Conservation (phyloP, 257 asterid genomes). For the Voacanga thouarsii region DNA sequence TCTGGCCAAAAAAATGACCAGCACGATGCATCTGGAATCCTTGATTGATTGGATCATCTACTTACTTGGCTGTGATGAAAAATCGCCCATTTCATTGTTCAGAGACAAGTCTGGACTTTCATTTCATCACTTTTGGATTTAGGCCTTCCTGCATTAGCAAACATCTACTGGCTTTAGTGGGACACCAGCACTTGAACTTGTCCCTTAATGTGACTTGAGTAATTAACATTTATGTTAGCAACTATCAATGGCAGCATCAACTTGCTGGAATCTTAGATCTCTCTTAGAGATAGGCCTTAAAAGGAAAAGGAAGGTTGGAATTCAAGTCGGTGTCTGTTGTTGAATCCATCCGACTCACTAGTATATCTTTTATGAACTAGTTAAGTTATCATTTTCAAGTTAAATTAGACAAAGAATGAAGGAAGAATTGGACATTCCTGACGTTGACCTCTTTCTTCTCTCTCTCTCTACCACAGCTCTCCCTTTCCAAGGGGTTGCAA, state of each 20-base stretch:
- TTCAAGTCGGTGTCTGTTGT: neutral
- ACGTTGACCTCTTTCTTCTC: too few species aligned
- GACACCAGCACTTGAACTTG: conserved; percentile 2
- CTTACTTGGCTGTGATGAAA: neutral
- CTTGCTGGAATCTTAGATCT: neutral
- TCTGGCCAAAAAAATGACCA: neutral
- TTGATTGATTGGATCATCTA: neutral
- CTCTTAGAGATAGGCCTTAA: neutral
- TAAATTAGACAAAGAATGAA: too few species aligned
- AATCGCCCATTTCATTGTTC: neutral
- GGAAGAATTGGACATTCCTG: too few species aligned
- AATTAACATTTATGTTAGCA: neutral
- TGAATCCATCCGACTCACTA: too few species aligned
- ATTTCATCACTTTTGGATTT: neutral
- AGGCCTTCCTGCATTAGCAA: neutral
- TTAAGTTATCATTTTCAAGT: neutral
- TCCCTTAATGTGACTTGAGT: neutral
- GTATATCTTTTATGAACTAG: too few species aligned
- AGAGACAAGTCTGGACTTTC: neutral
- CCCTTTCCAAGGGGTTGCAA: too few species aligned
- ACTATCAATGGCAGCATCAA: neutral
- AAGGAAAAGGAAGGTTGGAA: neutral
- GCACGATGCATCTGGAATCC: neutral
- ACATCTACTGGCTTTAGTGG: neutral
- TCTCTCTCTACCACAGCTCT: too few species aligned